Evolutionary conservation across 805 yeast genomes (phyloP), one percentile per base, ranked within the genome.

Genomic region (Debaryomyces castellii): DNA sequence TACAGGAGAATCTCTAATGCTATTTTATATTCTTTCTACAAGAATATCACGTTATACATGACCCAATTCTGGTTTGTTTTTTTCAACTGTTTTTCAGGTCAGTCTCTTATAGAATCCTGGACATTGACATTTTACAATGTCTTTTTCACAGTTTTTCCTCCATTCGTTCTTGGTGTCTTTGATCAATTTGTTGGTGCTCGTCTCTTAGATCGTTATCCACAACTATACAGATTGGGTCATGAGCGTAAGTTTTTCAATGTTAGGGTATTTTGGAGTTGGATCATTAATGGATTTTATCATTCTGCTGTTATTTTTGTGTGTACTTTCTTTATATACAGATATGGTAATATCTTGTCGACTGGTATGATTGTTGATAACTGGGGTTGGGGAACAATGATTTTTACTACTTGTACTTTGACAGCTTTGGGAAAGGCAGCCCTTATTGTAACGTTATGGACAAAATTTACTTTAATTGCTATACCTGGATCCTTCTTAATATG

Each of bases 1-100:
- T 94, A 94, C 63, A 97, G 91, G 62, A 81, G 99, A 62, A 83
- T 92, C 44, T 86, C 96, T 11, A 84, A 85, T 55, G 97, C 97
- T 1, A 92, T 94, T 52, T 74, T 94, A 49, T 94, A 92, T 64
- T 90, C 97, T 0, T 94, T 94, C 59, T 94, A 94, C 80, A 94
- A 94, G 69, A 94, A 94, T 60, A 88, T 94, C 59, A 89, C 97
- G 1, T 77, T 94, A 47, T 95, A 92, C 67, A 88, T 94, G 96
- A 89, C 97, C 3, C 99, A 94, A 69, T 94, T 94, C 66, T 94
- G 99, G 99, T 94, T 80, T 66, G 97, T 92, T 17, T 94, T 94
- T 63, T 77, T 83, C 48, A 94, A 91, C 63, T 92, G 89, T 4
- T 94, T 81, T 60, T 89, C 97, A 18, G 99, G 99, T 14, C 97